Base-by-base conservation (phyloP, 2,329 filamentous ascomycete species). In the Aspergillus novofumigatus region DNA sequence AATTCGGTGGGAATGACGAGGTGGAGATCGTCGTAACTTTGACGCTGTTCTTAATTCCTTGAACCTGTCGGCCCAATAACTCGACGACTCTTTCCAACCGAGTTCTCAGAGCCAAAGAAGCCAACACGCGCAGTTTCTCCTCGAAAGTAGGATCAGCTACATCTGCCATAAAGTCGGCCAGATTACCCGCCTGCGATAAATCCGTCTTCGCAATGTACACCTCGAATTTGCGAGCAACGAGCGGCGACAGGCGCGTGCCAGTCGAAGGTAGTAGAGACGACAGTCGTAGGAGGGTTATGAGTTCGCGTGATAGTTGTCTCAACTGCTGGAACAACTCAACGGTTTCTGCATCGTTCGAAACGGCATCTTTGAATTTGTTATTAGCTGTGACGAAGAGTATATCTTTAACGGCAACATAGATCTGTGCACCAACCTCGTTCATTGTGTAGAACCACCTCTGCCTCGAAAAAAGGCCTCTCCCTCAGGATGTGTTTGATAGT, bases 141-240 rank as follows among this genome's bases (percentile, higher is more conserved):
- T 96, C 91, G 62, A 95, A 89, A 9, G 86, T 89, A 52, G 89
- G 87, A 61, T 96, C 91, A 2, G 96, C 85, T 25, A 97, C 84
- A 70, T 96, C 96, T 42, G 91, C 88, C 91, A 99, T 97, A 72
- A 97, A 97, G 72, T 99, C 94, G 6, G 94, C 93, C 9, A 99
- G 81, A 8, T 86, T 79, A 2, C 93, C 93, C 1, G 92, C 92
- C 64, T 97, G 92, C 45, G 85, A 81, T 52, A 94, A 73, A 58
- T 91, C 87, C 70, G 94, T 95, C 72, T 88, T 86, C 32, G 86
- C 83, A 62, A 99, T 96, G 73, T 91, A 94, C 53, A 92, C 77
- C 68, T 97, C 92, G 47, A 99, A 84, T 53, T 92, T 86, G 52
- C 92, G 86, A 0, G 91, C 91, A 53, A 97, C 82, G n/a, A 93